Evolutionary conservation across 2,329 filamentous ascomycete species (phyloP), one percentile per base, ranked within the genome.

Genomic region (Fusarium coicis): DNA sequence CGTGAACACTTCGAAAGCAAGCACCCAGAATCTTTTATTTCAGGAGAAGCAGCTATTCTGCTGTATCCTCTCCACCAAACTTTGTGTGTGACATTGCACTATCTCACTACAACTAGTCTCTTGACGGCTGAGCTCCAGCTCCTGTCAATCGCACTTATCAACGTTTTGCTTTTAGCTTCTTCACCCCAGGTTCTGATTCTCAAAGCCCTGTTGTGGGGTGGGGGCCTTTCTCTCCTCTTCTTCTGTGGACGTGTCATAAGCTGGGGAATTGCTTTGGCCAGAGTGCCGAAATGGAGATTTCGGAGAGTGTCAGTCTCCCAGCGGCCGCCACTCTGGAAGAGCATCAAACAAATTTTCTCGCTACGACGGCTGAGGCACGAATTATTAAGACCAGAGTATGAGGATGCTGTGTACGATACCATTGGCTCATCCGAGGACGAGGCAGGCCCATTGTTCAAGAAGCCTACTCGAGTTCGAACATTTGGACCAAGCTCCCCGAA

Each of bases 211-310:
- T 86, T 98, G 63, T 97, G 93, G 93, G 86, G 91, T 49, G 92
- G 96, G n/a, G 95, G 95, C 2, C 81, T 98, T 36, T 88, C 90
- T 50, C 81, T 97, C 21, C 90, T 97, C 59, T 83, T 96, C 8
- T 84, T 89, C 10, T 97, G 94, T 79, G 89, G 90, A 36, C 87
- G 91, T 36, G 89, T 96, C 18, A 89, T 98, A 40, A 88, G 88
- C 76, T 97, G 94, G 93, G 95, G 93, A 50, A 92, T 98, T 59
- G 89, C 92, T 32, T 84, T 99, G 68, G 95, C 96, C 56, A 89
- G 96, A 64, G 93, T 98, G 23, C 96, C 96, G 5, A 94, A 91
- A 76, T 98, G 96, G 94, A 93, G 95, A 47, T 95, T 98, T 77
- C 89, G 90, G 75, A 89, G 91, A 62, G 83, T 86, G 23, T 80